These are phyloP conservation scores for Chenopodium berlandieri DNA, from an alignment of 148 eudicot species.

Conservation along the genomic window DNA sequence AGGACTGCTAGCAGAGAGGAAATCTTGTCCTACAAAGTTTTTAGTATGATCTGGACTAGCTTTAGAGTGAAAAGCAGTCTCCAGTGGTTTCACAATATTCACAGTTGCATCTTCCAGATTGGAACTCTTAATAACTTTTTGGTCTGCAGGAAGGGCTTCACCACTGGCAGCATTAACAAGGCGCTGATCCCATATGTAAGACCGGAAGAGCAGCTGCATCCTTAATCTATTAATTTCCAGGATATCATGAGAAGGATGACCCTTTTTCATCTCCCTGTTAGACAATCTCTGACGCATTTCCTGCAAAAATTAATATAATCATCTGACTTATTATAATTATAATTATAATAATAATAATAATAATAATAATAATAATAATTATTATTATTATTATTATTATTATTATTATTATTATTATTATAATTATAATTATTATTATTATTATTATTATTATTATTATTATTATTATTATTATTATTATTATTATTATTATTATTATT, in stretches of 20 bases:
- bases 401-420: no score
- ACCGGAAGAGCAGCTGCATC: slow-evolving; percentile 78
- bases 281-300: slow-evolving; percentile 52
- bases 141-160: slow-evolving; percentile 37
- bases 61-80: slow-evolving; percentile 29
- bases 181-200: slow-evolving; percentile 88
- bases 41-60: slow-evolving; percentile 25
- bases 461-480: no score
- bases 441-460: no score
- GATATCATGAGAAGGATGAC: slow-evolving; percentile 66
- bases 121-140: slow-evolving; percentile 27
- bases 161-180: slow-evolving; percentile 60
- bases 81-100: slow-evolving; percentile 22
- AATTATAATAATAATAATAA: no score
- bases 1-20: slow-evolving; percentile 22
- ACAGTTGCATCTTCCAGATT: slow-evolving; percentile 25
- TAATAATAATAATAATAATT: no score
- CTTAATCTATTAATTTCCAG: slow-evolving; percentile 78
- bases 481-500: no score
- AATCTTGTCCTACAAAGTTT: slow-evolving; percentile 31
- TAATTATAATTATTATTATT: no score
- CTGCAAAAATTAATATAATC: slow-evolving; percentile 32
- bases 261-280: slow-evolving; percentile 47
- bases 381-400: no score
- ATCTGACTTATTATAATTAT: neutral